These are phyloP conservation scores for Cytospora chrysosperma DNA, from an alignment of 2,329 filamentous ascomycete species.

Conservation along the genomic window DNA sequence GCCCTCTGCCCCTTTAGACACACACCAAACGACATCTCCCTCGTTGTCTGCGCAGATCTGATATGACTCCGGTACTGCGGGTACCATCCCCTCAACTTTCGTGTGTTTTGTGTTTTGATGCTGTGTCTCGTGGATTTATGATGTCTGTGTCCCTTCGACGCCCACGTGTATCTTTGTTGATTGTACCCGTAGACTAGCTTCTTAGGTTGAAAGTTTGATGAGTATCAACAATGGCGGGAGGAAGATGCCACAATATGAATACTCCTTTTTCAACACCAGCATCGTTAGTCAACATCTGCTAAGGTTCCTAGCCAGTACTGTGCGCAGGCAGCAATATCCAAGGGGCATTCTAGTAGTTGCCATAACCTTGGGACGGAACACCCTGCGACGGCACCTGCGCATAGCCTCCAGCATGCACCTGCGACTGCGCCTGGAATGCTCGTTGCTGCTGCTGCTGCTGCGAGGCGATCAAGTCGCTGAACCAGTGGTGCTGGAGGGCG, in stretches of 20 bases:
- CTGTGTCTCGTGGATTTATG: too few species aligned
- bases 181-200: neutral
- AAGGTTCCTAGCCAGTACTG: neutral
- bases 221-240: neutral
- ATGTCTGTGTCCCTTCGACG: neutral
- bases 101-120: too few species aligned
- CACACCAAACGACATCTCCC: neutral
- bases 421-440: slow-evolving; percentile 41
- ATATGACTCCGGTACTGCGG: neutral
- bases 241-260: neutral
- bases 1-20: too few species aligned
- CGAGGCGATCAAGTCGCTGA: slow-evolving; percentile 67
- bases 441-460: slow-evolving; percentile 46
- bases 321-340: neutral
- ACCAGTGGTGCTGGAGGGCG: slow-evolving; percentile 90
- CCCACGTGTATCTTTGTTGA: neutral
- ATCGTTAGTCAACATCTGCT: slow-evolving; percentile 2
- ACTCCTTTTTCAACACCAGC: neutral
- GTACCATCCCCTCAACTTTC: neutral
- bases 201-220: neutral
- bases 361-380: slow-evolving; percentile 38
- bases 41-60: neutral
- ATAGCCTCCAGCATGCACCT: slow-evolving; percentile 32
- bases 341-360: slow-evolving; percentile 27
- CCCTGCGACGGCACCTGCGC: slow-evolving; percentile 32